A percentile compares a stretch with the other conserved stretches of the same genome.
These are phyloP conservation scores for Tricholoma hemisulphureum DNA, from an alignment of 768 basidiomycete species.

Conservation along the genomic window DNA sequence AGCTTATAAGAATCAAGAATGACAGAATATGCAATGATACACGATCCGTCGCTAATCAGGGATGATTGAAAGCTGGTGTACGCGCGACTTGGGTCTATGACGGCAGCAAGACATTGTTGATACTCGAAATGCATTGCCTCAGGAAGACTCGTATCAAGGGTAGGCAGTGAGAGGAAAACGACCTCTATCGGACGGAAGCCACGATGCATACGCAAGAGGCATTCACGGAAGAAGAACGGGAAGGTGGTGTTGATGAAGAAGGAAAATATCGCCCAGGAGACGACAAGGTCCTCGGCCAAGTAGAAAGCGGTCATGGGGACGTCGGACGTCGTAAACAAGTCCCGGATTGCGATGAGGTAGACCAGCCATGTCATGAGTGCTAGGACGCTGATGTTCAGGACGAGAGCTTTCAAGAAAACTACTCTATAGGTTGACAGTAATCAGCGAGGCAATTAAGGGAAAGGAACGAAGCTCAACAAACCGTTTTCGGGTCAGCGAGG, in stretches of 20 bases:
- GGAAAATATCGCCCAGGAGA: conserved; percentile 25
- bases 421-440: conserved; percentile 13
- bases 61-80: conserved; percentile 30
- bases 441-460: not conserved
- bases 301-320: conserved; percentile 20
- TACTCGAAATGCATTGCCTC: conserved; percentile 20
- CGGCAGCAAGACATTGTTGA: conserved; percentile 24
- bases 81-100: conserved; percentile 25
- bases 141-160: not conserved
- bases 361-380: conserved; percentile 18
- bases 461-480: conserved; percentile 1
- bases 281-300: conserved; percentile 27
- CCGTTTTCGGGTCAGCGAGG: conserved; percentile 22
- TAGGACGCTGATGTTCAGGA: conserved; percentile 25
- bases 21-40: conserved; percentile 25
- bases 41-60: conserved; percentile 31
- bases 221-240: conserved; percentile 36
- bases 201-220: conserved; percentile 27
- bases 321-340: conserved; percentile 17
- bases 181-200: conserved; percentile 32
- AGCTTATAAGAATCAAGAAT: conserved; percentile 27
- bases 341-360: conserved; percentile 13
- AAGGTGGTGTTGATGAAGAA: conserved; percentile 27
- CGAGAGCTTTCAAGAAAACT: conserved; percentile 25
- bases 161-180: conserved; percentile 28